Percentiles rank a stretch among this genome's conserved stretches.
These are phyloP conservation scores for Pluteus cervinus DNA, from an alignment of 768 basidiomycete species.

Conservation along the genomic window DNA sequence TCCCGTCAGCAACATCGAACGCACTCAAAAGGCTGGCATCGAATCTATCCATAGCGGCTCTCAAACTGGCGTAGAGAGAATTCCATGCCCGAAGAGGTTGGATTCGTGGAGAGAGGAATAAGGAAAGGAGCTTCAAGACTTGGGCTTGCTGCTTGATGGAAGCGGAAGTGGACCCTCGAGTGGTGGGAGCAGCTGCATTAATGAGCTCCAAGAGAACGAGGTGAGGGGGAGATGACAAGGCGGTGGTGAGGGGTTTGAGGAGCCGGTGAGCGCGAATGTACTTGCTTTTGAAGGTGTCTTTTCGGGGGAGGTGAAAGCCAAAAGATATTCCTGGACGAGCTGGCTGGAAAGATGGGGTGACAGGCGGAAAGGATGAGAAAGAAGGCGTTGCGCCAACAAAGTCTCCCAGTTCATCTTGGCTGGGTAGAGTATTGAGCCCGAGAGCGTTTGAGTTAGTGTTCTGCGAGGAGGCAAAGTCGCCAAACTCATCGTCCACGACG, in stretches of 20 bases:
- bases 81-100: conserved; percentile 71
- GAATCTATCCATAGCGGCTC: conserved; percentile 81
- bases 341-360: background rate
- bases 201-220: conserved; percentile 56
- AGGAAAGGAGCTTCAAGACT: conserved; percentile 62
- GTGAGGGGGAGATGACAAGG: conserved; percentile 61
- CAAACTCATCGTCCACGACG: conserved; percentile 86
- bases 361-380: conserved; percentile 3
- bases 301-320: conserved; percentile 22
- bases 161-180: too few species aligned
- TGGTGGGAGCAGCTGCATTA: conserved; percentile 28
- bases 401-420: conserved; percentile 37
- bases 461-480: conserved; percentile 75
- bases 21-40: conserved; percentile 80
- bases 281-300: conserved; percentile 40
- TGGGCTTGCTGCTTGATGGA: conserved; percentile 56
- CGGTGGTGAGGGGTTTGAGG: conserved; percentile 51
- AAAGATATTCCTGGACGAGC: too few species aligned
- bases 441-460: too few species aligned
- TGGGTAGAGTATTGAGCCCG: too few species aligned
- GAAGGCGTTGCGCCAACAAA: conserved; percentile 14
- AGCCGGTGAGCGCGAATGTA: conserved; percentile 64
- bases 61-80: conserved; percentile 54
- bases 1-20: conserved; percentile 83
- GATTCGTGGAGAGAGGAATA: conserved; percentile 65